Percentiles rank a stretch among this genome's conserved stretches.
Evolutionary conservation across 805 yeast species (phyloP).

Genomic region (Teunomyces tritomae): DNA sequence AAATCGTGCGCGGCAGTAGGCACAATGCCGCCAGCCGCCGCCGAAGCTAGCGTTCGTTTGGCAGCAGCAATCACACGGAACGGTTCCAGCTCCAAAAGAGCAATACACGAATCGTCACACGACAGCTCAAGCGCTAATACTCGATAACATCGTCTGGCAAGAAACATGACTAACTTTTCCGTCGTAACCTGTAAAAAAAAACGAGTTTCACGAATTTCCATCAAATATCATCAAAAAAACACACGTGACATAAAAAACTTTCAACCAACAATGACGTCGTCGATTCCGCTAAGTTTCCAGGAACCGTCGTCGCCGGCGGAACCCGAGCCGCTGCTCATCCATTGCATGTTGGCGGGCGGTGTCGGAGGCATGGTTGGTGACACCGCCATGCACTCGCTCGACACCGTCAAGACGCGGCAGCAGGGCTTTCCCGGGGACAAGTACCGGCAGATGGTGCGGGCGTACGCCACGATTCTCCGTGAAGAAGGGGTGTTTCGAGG

Average conservation of each 20-base stretch:
- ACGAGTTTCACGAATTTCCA: neutral
- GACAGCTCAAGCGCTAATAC: conserved; percentile 89
- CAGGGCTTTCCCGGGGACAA: conserved; percentile 83
- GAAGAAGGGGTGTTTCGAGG: conserved; percentile 88
- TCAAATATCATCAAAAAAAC: neutral
- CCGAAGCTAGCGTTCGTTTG: conserved; percentile 66
- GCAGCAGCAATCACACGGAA: conserved; percentile 57
- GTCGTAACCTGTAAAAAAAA: no score
- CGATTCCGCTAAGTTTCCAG: conserved; percentile 34
- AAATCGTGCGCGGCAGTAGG: conserved; percentile 83
- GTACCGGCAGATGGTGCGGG: conserved; percentile 72
- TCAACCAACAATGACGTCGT: conserved; percentile 19
- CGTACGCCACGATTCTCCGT: conserved; percentile 68
- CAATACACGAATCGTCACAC: conserved; percentile 93
- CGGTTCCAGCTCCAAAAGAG: conserved; percentile 48
- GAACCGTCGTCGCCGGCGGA: conserved; percentile 15
- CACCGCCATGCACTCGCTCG: conserved; percentile 89
- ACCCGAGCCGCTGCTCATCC: conserved; percentile 37
- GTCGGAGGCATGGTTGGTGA: conserved; percentile 94
- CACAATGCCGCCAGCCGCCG: conserved; percentile 73
- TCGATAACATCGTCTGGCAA: conserved; percentile 40
- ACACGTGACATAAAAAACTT: neutral
- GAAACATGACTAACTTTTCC: no score
- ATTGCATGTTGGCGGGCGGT: conserved; percentile 85
- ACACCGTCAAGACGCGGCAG: conserved; percentile 95